Base-by-base conservation (phyloP, 306 rosid genomes). In the Cyclanthera cordifolia region DNA sequence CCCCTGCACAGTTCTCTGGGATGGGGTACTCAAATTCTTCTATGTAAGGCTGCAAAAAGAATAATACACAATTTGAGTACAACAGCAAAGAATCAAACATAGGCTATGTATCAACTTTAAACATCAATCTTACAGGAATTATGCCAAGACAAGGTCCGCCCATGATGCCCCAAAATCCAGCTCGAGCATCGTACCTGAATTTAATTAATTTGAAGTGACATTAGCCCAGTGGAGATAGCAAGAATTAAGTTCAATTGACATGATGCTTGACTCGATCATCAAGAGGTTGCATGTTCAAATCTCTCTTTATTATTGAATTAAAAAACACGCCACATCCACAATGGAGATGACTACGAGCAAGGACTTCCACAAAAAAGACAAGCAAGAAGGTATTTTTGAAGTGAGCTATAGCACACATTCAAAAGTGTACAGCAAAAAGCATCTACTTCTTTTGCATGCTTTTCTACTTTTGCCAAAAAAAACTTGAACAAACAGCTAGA, bases 141-240 rank as follows among this genome's bases (percentile, higher is more conserved):
- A 94, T 90, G 80, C 97, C 99, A 56, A 83, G 92, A 79, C 99
- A 85, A 32, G 96, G 96, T 60, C 96, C 97, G 13, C 88, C 96
- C 78, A 88, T 78, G 73, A 86, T 67, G 63, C 99, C 99, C 99
- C 99, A 94, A 81, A 94, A 94, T 78, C 99, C 99, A 51, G 97
- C 99, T 50, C 85, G 85, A 56, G 71, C 75, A 74, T 94, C 99
- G 49, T 94, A 94, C 99, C 99, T 94, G 79, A 27, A 45, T 58
- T 73, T 15, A 16, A 65, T 65, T 65, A 14, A 65, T 45, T 27
- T 57, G 11, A 39, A 61, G 5, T 61, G 30, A 39, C 71, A 46
- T 64, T 56, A 80, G 75, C 79, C 30, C 80, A 68, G 41, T 53
- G 59, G 61, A 60, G 30, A 27, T 3, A 27, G 3, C 30, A 27